A percentile compares a stretch with the other conserved stretches of the same genome.
Conservation (phyloP, 768 basidiomycete species). For the Wakefieldia striispora region DNA sequence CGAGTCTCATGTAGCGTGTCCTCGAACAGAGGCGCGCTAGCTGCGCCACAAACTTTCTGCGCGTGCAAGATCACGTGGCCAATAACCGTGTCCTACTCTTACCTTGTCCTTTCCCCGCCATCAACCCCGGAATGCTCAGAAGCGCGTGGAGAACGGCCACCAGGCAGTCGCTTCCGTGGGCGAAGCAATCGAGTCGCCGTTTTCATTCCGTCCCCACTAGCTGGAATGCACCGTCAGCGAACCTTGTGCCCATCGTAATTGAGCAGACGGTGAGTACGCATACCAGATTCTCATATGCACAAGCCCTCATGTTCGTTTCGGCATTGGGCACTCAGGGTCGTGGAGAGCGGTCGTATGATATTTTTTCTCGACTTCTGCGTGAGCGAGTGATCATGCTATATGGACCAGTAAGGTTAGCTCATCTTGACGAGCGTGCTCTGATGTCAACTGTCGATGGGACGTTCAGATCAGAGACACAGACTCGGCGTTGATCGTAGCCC, state of each 20-base stretch:
- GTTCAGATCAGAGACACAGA: constrained; percentile 84
- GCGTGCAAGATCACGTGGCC: constrained; percentile 26
- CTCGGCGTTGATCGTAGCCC: constrained; percentile 85
- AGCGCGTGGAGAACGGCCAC: constrained; percentile 24
- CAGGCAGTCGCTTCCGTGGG: constrained; percentile 12
- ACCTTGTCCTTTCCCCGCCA: not conserved
- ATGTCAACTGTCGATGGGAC: constrained; percentile 12
- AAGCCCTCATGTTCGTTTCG: constrained; percentile 11
- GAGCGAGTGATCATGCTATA: constrained; percentile 96
- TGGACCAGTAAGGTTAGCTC: constrained; percentile 66
- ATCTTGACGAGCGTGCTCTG: constrained; percentile 6
- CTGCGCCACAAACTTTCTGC: constrained; percentile 12
- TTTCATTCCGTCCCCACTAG: constrained; percentile 56
- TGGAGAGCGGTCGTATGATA: constrained; percentile 91
- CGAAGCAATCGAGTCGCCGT: constrained; percentile 33
- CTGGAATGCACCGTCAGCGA: constrained; percentile 47
- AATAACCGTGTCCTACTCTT: not conserved
- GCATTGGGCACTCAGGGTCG: constrained; percentile 51
- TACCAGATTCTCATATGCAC: constrained; percentile 4
- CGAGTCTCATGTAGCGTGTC: constrained; percentile 4
- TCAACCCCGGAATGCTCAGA: constrained; percentile 27
- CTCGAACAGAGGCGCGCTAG: constrained; percentile 11
- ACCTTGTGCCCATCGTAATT: constrained; percentile 88
- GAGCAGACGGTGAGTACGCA: constrained; percentile 72
- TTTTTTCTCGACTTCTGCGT: constrained; percentile 88